A percentile compares a stretch with the other conserved stretches of the same genome.
Conservation (phyloP, 139 green algal genomes). For the Zygnema circumcarinatum region DNA sequence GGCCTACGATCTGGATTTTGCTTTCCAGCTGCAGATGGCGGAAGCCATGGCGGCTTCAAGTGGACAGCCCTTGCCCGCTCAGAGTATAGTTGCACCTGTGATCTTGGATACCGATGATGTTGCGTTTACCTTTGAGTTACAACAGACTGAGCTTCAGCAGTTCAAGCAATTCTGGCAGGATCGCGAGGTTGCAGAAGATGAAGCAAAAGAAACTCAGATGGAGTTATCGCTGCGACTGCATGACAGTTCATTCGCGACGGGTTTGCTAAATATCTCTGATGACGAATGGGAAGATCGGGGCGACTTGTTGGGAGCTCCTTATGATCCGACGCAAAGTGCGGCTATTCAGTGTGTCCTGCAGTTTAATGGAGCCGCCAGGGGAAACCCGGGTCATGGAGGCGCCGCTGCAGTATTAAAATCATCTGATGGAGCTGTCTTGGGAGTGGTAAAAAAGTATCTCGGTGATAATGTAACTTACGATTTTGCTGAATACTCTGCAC, state of each 20-base stretch:
- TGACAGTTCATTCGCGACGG: neutral
- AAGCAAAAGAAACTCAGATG: neutral
- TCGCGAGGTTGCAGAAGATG: neutral
- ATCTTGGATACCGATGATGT: neutral
- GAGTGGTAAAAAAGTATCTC: neutral
- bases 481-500: neutral
- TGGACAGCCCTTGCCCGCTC: neutral
- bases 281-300: neutral
- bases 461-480: neutral
- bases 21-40: neutral
- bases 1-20: neutral
- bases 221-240: neutral
- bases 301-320: neutral
- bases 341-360: neutral
- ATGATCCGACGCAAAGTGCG: neutral
- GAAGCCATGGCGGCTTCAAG: neutral
- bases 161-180: neutral
- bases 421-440: neutral
- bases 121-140: neutral
- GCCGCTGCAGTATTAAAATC: neutral
- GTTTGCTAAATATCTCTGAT: neutral
- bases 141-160: neutral
- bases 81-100: neutral
- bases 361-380: neutral
- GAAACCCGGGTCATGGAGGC: neutral